Percentiles rank a stretch among this genome's conserved stretches.
Conservation (phyloP, 2,329 filamentous ascomycete genomes). For the Monosporascus sp. region DNA sequence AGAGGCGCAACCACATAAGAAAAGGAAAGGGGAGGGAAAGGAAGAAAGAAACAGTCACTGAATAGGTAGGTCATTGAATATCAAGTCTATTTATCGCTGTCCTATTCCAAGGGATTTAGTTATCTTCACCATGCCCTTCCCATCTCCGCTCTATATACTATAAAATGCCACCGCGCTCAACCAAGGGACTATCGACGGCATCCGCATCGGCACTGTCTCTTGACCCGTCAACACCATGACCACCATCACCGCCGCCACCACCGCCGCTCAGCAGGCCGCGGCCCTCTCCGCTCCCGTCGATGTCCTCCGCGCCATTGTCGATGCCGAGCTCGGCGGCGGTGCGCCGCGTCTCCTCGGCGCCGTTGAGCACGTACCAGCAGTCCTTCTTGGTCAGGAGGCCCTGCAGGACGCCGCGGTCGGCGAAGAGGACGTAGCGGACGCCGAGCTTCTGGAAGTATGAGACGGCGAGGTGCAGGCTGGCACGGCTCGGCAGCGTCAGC, state of each 20-base stretch:
- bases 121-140: background rate
- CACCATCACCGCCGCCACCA: background rate
- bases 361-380: conserved; percentile 88
- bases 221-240: background rate
- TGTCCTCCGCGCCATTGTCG: background rate
- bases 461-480: conserved; percentile 77
- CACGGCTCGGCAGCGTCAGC: conserved; percentile 75
- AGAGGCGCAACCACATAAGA: no score
- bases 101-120: no score
- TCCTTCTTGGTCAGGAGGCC: conserved; percentile 96
- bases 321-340: conserved; percentile 3
- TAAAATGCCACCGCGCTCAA: background rate
- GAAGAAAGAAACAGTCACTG: no score
- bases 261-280: background rate
- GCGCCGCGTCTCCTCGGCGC: conserved; percentile 58
- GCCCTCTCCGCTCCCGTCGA: background rate
- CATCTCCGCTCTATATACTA: background rate
- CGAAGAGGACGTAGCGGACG: conserved; percentile 83
- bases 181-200: background rate
- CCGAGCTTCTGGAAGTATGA: conserved; percentile 94
- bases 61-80: no score
- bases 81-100: no score
- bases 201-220: background rate
- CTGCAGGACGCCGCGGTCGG: conserved; percentile 73
- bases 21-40: no score